A percentile compares a stretch with the other conserved stretches of the same genome.
Conservation (phyloP, 345 rosid genomes). For the Excoecaria agallocha region DNA sequence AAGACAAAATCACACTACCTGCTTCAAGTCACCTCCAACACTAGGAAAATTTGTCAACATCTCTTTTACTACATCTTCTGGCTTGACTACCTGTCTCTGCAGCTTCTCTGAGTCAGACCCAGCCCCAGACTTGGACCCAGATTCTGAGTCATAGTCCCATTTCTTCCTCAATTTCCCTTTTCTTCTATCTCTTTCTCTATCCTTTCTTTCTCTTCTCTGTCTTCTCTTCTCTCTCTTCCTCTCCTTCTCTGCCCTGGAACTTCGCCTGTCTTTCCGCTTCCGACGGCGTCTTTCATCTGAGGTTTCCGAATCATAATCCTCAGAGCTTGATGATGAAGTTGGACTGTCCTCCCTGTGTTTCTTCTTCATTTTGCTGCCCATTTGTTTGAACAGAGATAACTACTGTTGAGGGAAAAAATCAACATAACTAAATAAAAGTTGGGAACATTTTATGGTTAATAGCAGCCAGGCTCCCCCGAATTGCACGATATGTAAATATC, state of each 20-base stretch:
- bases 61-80: conserved; percentile 49
- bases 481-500: too few relatives aligned
- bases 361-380: conserved; percentile 37
- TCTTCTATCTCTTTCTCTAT: conserved; percentile 40
- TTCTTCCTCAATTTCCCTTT: conserved; percentile 45
- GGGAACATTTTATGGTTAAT: neutral
- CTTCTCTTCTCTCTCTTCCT: conserved; percentile 42
- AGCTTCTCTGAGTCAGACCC: conserved; percentile 41
- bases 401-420: too few relatives aligned
- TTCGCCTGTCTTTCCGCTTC: conserved; percentile 36
- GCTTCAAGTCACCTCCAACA: conserved; percentile 65
- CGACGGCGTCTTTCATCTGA: conserved; percentile 39
- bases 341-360: conserved; percentile 38
- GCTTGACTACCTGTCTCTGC: conserved; percentile 29
- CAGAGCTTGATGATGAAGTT: conserved; percentile 37
- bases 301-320: conserved; percentile 47
- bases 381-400: neutral
- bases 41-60: conserved; percentile 59
- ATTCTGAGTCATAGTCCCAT: conserved; percentile 29
- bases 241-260: conserved; percentile 55
- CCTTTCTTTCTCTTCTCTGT: conserved; percentile 30
- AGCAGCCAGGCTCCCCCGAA: neutral
- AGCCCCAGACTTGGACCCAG: conserved; percentile 26
- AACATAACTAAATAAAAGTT: neutral
- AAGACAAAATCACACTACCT: conserved; percentile 34